These are phyloP conservation scores for Pseudisothecium myosuroides DNA, from an alignment of 225 moss, liverwort and hornwort genomes.

Conservation along the genomic window DNA sequence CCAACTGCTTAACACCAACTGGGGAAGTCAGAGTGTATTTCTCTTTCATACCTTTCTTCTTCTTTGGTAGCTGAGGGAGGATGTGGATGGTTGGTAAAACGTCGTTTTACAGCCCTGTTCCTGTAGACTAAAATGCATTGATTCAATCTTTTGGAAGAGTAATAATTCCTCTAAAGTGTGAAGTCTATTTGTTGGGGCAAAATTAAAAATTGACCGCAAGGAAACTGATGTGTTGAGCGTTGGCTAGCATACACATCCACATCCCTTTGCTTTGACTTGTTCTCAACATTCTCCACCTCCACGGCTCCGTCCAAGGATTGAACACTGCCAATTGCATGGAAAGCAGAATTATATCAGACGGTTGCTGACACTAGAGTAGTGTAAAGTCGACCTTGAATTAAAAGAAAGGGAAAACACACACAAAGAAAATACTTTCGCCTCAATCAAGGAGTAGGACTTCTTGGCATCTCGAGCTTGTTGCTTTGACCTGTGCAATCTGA, in stretches of 20 bases:
- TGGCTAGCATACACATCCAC: conserved; percentile 41
- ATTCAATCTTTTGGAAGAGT: background rate
- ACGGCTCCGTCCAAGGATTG: conserved; percentile 5
- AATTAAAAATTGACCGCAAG: conserved; percentile 63
- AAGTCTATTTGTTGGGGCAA: conserved; percentile 41
- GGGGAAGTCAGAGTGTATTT: background rate
- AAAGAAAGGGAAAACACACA: background rate
- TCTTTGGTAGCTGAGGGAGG: background rate
- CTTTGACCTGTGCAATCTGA: background rate
- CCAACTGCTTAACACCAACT: background rate
- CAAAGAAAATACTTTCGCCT: too few relatives aligned
- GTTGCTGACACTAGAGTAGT: background rate
- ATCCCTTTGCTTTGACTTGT: conserved; percentile 1
- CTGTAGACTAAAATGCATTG: background rate
- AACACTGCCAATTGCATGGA: conserved; percentile 10
- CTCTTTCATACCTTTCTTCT: background rate
- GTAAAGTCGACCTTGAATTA: background rate
- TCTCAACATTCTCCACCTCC: conserved; percentile 56
- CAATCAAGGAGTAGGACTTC: background rate
- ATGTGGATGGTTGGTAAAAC: background rate
- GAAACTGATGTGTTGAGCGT: conserved; percentile 66
- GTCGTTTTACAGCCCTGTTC: background rate
- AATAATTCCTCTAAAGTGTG: background rate
- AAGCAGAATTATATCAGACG: background rate
- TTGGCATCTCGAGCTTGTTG: background rate